Evolutionary conservation across 2,329 filamentous ascomycete genomes (phyloP).

Genomic region (Pseudogymnoascus sp.): DNA sequence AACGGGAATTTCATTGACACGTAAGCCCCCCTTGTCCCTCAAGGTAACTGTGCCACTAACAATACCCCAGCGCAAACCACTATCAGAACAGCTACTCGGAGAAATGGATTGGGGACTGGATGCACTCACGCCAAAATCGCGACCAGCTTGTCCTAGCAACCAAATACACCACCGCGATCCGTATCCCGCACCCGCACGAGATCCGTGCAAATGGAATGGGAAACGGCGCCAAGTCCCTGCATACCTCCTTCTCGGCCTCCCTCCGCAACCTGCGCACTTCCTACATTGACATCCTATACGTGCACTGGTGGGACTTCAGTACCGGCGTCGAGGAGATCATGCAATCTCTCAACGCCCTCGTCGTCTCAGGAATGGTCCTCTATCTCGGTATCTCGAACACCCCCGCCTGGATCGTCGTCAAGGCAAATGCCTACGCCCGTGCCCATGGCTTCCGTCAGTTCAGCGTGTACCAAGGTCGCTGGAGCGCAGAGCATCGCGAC

Average conservation of each 20-base stretch:
- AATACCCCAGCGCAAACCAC: slow-evolving; percentile 41
- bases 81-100: slow-evolving; percentile 54
- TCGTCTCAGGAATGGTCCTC: slow-evolving; percentile 52
- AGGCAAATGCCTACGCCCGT: slow-evolving; percentile 60
- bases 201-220: slow-evolving; percentile 46
- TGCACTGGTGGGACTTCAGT: slow-evolving; percentile 41
- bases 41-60: slow-evolving; percentile 29
- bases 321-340: slow-evolving; percentile 58
- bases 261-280: slow-evolving; percentile 54
- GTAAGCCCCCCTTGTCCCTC: slow-evolving; percentile 13
- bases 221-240: slow-evolving; percentile 54
- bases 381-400: slow-evolving; percentile 62
- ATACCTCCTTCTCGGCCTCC: slow-evolving; percentile 45
- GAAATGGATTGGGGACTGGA: slow-evolving; percentile 62
- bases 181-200: slow-evolving; percentile 31
- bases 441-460: slow-evolving; percentile 63
- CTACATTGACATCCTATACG: slow-evolving; percentile 55
- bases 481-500: slow-evolving; percentile 54
- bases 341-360: slow-evolving; percentile 55
- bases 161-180: slow-evolving; percentile 56
- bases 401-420: slow-evolving; percentile 60
- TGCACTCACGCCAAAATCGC: slow-evolving; percentile 52
- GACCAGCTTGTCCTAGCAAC: slow-evolving; percentile 64
- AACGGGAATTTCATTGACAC: slow-evolving; percentile 65
- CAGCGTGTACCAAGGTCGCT: slow-evolving; percentile 58